Conservation (phyloP, 2,329 filamentous ascomycete species). For the Ampelomyces quisqualis region DNA sequence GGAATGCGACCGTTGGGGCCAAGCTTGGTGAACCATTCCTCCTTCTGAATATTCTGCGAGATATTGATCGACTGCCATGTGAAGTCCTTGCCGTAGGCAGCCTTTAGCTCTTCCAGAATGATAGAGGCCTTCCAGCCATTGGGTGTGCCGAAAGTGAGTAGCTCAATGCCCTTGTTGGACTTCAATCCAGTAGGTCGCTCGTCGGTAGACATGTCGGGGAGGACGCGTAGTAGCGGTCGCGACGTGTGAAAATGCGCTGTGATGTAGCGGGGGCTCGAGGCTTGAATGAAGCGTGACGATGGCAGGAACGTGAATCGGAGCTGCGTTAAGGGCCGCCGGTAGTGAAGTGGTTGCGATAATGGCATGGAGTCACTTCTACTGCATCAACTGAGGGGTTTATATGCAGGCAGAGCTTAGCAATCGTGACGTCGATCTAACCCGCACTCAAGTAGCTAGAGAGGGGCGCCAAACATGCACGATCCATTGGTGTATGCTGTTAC, state of each 20-base stretch:
- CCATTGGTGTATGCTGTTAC: too few relatives aligned
- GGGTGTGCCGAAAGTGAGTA: slow-evolving; percentile 58
- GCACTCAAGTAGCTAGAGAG: too few relatives aligned
- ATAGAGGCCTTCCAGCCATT: slow-evolving; percentile 59
- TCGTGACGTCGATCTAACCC: slow-evolving; percentile 2
- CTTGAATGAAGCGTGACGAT: slow-evolving; percentile 14
- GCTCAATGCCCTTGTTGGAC: slow-evolving; percentile 64
- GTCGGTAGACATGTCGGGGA: slow-evolving; percentile 26
- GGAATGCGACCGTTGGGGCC: slow-evolving; percentile 67
- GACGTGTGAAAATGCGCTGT: slow-evolving; percentile 25
- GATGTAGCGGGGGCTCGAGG: slow-evolving; percentile 12
- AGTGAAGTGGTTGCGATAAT: slow-evolving; percentile 18
- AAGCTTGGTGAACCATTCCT: slow-evolving; percentile 64
- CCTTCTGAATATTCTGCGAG: slow-evolving; percentile 63
- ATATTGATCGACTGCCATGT: slow-evolving; percentile 61
- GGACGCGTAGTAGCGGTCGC: slow-evolving; percentile 14
- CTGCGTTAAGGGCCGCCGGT: slow-evolving; percentile 17
- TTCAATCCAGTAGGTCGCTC: slow-evolving; percentile 57
- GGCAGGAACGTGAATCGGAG: slow-evolving; percentile 14
- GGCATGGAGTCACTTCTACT: slow-evolving; percentile 19
- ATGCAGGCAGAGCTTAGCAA: slow-evolving; percentile 11
- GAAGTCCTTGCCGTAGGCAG: slow-evolving; percentile 62
- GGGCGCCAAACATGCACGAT: too few relatives aligned
- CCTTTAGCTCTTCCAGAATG: slow-evolving; percentile 66
- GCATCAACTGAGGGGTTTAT: slow-evolving; percentile 27